Percentiles rank a stretch among this genome's conserved stretches.
These are phyloP conservation scores for Teunomyces atbi DNA, from an alignment of 805 yeast genomes.

Conservation along the genomic window DNA sequence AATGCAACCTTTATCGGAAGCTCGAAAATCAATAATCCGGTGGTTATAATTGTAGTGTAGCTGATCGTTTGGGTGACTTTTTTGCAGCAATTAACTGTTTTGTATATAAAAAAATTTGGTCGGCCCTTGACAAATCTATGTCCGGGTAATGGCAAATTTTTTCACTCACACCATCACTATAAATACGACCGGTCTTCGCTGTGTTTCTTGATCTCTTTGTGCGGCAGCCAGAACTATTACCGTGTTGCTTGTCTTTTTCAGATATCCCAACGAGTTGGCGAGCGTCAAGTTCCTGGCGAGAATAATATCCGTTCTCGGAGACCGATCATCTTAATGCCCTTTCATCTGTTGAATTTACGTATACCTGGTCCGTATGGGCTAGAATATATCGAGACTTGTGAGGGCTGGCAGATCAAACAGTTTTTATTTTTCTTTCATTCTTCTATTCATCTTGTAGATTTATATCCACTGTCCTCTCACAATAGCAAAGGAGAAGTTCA, in stretches of 20 bases:
- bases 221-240: slow-evolving; percentile 53
- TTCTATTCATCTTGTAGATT: background rate
- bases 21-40: too few relatives aligned
- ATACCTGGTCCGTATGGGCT: slow-evolving; percentile 9
- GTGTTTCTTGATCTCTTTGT: slow-evolving; percentile 30
- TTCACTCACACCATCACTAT: background rate
- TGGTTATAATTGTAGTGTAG: too few relatives aligned
- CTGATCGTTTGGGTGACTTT: background rate
- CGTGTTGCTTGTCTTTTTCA: slow-evolving; percentile 52
- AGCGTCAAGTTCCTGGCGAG: slow-evolving; percentile 53
- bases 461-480: slow-evolving; percentile 47
- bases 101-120: background rate
- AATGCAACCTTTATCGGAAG: too few relatives aligned
- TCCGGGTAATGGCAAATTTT: slow-evolving; percentile 13
- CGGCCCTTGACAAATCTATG: background rate
- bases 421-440: background rate
- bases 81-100: slow-evolving; percentile 1
- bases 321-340: slow-evolving; percentile 48
- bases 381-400: slow-evolving; percentile 21
- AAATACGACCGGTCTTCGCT: background rate
- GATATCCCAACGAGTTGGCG: slow-evolving; percentile 47
- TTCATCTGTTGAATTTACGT: slow-evolving; percentile 26
- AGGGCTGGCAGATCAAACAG: slow-evolving; percentile 52
- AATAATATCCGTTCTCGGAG: slow-evolving; percentile 33
- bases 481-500: slow-evolving; percentile 68